These are phyloP conservation scores for Dothistroma septosporum DNA, from an alignment of 2,329 filamentous ascomycete genomes.

Conservation along the genomic window DNA sequence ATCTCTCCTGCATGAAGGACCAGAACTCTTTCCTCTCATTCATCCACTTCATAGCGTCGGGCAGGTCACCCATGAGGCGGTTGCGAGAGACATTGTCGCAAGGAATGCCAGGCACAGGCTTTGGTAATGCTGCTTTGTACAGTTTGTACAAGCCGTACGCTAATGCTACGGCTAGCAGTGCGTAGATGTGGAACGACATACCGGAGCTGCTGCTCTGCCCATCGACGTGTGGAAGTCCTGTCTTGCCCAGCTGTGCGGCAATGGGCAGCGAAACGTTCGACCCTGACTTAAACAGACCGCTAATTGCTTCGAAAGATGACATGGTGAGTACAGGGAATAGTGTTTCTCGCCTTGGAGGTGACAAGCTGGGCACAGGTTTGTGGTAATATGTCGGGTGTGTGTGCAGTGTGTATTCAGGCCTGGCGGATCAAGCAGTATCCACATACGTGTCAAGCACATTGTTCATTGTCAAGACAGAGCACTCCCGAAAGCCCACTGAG, in stretches of 20 bases:
- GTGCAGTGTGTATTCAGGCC: neutral
- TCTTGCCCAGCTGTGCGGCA: neutral
- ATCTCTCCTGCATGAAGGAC: constrained; percentile 14
- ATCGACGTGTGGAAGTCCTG: neutral
- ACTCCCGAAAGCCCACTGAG: neutral
- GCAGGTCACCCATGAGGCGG: constrained; percentile 43
- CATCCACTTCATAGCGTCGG: constrained; percentile 39
- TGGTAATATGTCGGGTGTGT: neutral
- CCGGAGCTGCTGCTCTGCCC: neutral
- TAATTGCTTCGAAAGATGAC: neutral
- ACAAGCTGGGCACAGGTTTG: neutral
- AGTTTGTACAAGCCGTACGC: neutral
- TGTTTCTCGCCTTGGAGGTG: neutral
- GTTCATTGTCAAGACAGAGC: neutral
- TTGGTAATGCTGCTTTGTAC: constrained; percentile 33
- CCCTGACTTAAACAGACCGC: neutral
- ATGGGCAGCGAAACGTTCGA: neutral
- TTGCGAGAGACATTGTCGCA: constrained; percentile 39
- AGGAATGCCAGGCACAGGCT: constrained; percentile 46
- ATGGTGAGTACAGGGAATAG: neutral
- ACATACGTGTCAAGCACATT: neutral
- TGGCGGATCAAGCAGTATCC: neutral
- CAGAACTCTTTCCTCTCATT: constrained; percentile 30
- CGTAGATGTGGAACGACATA: neutral
- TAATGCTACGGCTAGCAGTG: neutral